phyloP scores from a whole-genome alignment of 2,329 filamentous ascomycete species.

The Capronia epimyces region DNA sequence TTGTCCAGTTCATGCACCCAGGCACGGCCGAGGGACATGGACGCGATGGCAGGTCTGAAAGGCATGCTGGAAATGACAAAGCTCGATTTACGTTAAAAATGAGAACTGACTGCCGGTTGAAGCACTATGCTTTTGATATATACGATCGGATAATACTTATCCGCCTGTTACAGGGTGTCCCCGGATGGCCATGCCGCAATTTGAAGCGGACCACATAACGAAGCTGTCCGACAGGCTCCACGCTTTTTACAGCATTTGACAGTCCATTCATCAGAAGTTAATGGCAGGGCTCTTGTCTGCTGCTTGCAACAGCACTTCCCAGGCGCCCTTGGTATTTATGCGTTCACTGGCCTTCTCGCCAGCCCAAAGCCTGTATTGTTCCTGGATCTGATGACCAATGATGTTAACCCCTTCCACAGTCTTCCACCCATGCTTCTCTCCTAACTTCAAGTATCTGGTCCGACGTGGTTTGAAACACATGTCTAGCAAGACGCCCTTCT shows the following conservation, averaged over 20 bases:
- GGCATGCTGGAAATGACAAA: neutral
- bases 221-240: too few species aligned
- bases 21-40: constrained; percentile 69
- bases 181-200: too few species aligned
- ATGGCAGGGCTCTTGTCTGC: constrained; percentile 35
- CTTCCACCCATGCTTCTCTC: constrained; percentile 34
- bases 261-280: constrained; percentile 29
- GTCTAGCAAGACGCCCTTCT: constrained; percentile 37
- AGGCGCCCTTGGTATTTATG: constrained; percentile 32
- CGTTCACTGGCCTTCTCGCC: constrained; percentile 30
- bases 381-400: constrained; percentile 40
- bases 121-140: too few species aligned
- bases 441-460: constrained; percentile 37
- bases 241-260: too few species aligned
- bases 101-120: too few species aligned
- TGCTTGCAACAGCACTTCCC: constrained; percentile 33
- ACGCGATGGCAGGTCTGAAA: constrained; percentile 58
- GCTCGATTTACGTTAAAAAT: too few species aligned
- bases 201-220: too few species aligned
- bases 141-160: too few species aligned
- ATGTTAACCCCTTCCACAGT: constrained; percentile 40
- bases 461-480: constrained; percentile 43
- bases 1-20: constrained; percentile 61
- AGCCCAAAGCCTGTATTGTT: constrained; percentile 40
- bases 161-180: too few species aligned